phyloP scores from a whole-genome alignment of 768 basidiomycete species.

The Boletus reticulatus region DNA sequence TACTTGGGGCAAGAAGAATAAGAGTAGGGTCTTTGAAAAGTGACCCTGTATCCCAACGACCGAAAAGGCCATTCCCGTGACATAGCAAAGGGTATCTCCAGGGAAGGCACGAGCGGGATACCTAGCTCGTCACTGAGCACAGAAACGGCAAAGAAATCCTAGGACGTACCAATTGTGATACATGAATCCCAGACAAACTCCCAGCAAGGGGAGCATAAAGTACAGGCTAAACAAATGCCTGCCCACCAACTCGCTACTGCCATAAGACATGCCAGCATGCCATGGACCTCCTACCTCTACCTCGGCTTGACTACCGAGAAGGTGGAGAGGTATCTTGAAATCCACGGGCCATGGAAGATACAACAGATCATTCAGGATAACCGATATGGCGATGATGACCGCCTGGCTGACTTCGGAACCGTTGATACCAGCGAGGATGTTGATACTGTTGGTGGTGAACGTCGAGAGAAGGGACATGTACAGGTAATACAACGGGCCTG shows the following conservation, averaged over 20 bases:
- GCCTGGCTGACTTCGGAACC: constrained; percentile 95
- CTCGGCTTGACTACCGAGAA: constrained; percentile 63
- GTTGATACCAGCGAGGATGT: constrained; percentile 97
- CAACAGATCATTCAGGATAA: constrained; percentile 88
- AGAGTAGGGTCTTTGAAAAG: constrained; percentile 92
- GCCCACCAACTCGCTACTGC: constrained; percentile 83
- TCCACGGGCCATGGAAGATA: constrained; percentile 89
- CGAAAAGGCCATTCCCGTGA: constrained; percentile 97
- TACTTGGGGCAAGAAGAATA: constrained; percentile 97
- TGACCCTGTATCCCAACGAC: constrained; percentile 97
- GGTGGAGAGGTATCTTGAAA: constrained; percentile 68
- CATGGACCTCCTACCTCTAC: constrained; percentile 76
- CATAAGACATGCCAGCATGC: constrained; percentile 83
- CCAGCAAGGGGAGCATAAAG: constrained; percentile 94
- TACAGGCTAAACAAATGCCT: constrained; percentile 95
- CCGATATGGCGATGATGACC: constrained; percentile 85
- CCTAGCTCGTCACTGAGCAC: constrained; percentile 44
- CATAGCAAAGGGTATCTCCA: constrained; percentile 97
- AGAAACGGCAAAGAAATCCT: background rate
- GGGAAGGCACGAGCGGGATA: constrained; percentile 95
- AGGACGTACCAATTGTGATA: constrained; percentile 90
- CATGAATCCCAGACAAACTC: constrained; percentile 85
- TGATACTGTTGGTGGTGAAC: constrained; percentile 97
- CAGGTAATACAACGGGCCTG: constrained; percentile 92
- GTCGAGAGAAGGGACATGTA: constrained; percentile 97